Base-by-base conservation (phyloP, 129 eudicot species). In the Flaveria brownii region DNA sequence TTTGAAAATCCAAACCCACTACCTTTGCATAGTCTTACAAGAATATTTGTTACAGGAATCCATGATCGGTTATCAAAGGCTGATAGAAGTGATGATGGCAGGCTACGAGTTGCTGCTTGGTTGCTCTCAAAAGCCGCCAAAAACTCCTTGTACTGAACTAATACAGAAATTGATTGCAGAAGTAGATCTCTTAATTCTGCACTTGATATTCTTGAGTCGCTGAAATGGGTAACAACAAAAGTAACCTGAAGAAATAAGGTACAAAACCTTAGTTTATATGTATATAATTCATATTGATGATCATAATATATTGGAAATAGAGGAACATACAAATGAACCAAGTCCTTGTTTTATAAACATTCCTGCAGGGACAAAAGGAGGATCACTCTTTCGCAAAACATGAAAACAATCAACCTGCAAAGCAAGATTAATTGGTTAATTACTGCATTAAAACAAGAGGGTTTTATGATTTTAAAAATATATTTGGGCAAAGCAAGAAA, bases 1-100 rank as follows among this genome's bases (percentile, higher is more conserved):
- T 87, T 94, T 59, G 93, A 84, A 75, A 83, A 88, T 64, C 97
- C 97, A 83, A 94, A 94, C 56, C 97, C 97, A 46, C 90, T 91
- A 57, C 96, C 96, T 82, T 91, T 91, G 86, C 97, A 94, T 75
- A 94, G 68, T 42, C 93, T 86, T 55, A 94, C 81, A 78, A 94
- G 86, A 75, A 94, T 86, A 83, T 84, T 94, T 22, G 98, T 94
- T 59, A 94, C 97, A 47, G 97, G 93, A 59, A 94, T 91, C 97
- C 98, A 94, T 67, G 97, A 87, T 69, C 98, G 81, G 81, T 94
- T 91, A 81, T 94, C 98, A 86, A 94, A 94, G 52, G 97, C 93
- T 72, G 97, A 86, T 70, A 94, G 75, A 71, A 94, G 86, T 72
- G 98, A 89, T 81, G 82, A 86, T 39, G 98, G 98, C 74, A 94